phyloP scores from a whole-genome alignment of 1,284 basidiomycete species.

The Rhodofomes roseus region DNA sequence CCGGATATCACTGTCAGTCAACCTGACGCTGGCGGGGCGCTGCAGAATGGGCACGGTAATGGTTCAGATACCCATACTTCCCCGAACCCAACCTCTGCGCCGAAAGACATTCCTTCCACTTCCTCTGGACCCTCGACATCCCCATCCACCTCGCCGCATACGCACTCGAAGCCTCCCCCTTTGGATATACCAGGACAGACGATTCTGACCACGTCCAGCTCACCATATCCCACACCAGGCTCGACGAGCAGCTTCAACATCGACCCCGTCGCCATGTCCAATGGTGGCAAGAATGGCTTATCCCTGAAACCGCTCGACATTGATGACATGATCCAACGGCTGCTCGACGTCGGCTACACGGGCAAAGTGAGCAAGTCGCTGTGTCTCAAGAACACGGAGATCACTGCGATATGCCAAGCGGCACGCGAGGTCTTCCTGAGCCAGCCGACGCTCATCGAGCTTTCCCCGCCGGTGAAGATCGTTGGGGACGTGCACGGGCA shows the following conservation, averaged over 20 bases:
- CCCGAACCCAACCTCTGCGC: constrained; percentile 33
- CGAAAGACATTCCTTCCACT: constrained; percentile 28
- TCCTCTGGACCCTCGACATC: constrained; percentile 23
- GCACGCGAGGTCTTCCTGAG: constrained; percentile 95
- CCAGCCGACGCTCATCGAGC: constrained; percentile 96
- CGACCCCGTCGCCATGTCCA: constrained; percentile 31
- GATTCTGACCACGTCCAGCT: constrained; percentile 60
- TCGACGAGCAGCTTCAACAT: constrained; percentile 41
- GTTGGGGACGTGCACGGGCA: constrained; percentile 99
- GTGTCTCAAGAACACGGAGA: constrained; percentile 96
- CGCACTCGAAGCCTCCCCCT: constrained; percentile 42
- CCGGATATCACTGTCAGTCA: constrained; percentile 52
- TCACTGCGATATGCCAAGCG: constrained; percentile 93
- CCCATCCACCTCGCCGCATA: constrained; percentile 32
- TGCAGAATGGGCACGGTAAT: constrained; percentile 28
- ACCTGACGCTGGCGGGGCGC: constrained; percentile 38
- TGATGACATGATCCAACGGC: constrained; percentile 97
- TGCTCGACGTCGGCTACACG: constrained; percentile 96
- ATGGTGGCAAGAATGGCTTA: constrained; percentile 45
- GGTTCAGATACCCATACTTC: constrained; percentile 36
- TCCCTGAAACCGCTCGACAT: constrained; percentile 79
- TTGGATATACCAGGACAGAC: constrained; percentile 75
- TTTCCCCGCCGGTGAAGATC: constrained; percentile 98
- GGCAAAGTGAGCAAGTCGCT: constrained; percentile 98
- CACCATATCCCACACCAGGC: constrained; percentile 41